phyloP scores from a whole-genome alignment of 306 rosid species.

The Sesbania bispinosa region DNA sequence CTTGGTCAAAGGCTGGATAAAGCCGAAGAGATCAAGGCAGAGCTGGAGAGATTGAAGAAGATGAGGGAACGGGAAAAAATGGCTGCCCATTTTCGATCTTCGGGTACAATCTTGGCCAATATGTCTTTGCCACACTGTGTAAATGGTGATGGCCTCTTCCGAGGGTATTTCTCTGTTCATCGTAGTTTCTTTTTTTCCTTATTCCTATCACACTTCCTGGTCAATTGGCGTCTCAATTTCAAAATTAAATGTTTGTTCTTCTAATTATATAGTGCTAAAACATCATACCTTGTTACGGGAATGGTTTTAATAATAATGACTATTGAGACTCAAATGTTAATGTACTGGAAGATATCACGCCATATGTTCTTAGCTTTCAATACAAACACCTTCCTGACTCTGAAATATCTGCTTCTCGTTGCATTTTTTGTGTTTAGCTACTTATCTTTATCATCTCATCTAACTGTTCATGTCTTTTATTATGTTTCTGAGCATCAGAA shows the following conservation, averaged over 20 bases:
- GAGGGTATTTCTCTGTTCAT: slow-evolving; percentile 59
- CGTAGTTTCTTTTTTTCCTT: not conserved
- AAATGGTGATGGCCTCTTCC: slow-evolving; percentile 62
- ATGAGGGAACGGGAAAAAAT: slow-evolving; percentile 63
- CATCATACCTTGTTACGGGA: not conserved
- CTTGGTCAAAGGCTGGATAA: slow-evolving; percentile 70
- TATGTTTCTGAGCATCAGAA: slow-evolving; percentile 53
- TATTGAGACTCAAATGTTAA: slow-evolving; percentile 8
- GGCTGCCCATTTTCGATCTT: slow-evolving; percentile 62
- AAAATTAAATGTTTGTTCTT: not conserved
- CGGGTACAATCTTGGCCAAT: slow-evolving; percentile 72
- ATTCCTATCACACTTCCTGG: not conserved
- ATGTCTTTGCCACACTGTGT: slow-evolving; percentile 73
- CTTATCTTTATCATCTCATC: slow-evolving; percentile 4
- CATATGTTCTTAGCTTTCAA: not conserved
- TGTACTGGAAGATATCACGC: not conserved
- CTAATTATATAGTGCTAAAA: not conserved
- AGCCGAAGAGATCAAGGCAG: slow-evolving; percentile 80
- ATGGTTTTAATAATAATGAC: not conserved
- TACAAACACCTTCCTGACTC: not conserved
- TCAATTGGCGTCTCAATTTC: not conserved
- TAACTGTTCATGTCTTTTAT: slow-evolving; percentile 20
- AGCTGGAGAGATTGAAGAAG: slow-evolving; percentile 63
- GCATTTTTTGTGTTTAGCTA: not conserved
- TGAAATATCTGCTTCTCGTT: not conserved